Base-by-base conservation (phyloP, 225 moss, liverwort and hornwort species). In the Thuidium tamariscinum region DNA sequence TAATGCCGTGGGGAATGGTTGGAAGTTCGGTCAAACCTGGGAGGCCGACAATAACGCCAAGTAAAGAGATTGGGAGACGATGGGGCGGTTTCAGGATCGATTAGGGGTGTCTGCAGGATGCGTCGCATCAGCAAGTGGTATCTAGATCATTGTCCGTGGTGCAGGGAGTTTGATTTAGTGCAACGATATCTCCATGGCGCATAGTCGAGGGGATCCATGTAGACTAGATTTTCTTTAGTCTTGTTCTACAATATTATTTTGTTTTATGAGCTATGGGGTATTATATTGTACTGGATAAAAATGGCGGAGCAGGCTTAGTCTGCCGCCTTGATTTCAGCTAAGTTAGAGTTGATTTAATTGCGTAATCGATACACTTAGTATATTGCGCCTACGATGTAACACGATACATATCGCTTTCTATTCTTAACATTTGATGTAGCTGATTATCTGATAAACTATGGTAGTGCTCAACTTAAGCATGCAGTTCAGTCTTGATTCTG, bases 21-120 rank as follows among this genome's bases (percentile, higher is more conserved):
- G 88, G 88, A 67, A 79, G 42, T 90, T 90, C 30, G 90, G 90
- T 1, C 90, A 90, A 22, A 90, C 90, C 4, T 90, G 90, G 90
- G 90, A 90, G 86, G 83, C 32, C 36, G 54, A 16, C 5, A 69
- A 0, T 0, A 87, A 87, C 60, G 83, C 87, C 59, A 8, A 2
- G 7, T 11, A 37, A 39, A 16, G 4, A 65, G 52, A 25, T 29
- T 6, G n/a, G 39, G 2, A 4, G 55, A 63, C n/a, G n/a, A 29
- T 49, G 9, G 17, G 27, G 22, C 68, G 22, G n/a, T 21, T 29
- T 49, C 60, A 48, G 59, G 14, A 62, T n/a, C n/a, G n/a, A n/a
- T 21, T 42, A 9, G 73, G 20, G 26, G 37, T 26, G 48, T 32
- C 32, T 46, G 82, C 71, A 70, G 49, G 9, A 36, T 74, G 26